Conservation (phyloP, 139 green algal genomes). For the Chloropicon primus region DNA sequence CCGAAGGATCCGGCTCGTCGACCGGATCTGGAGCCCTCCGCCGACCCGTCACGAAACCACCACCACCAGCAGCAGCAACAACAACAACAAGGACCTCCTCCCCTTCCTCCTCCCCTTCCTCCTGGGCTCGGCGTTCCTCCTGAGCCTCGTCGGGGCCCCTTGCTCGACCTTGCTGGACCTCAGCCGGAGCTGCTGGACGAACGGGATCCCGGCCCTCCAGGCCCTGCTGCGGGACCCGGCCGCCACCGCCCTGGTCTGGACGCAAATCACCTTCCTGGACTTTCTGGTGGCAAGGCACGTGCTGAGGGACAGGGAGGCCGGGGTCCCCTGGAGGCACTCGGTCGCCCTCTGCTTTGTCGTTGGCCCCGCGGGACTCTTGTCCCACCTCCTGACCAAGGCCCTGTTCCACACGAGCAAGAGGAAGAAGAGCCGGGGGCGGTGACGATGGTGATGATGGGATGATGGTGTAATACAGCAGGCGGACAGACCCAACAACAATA, state of each 20-base stretch:
- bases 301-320: not conserved
- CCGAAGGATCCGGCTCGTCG: not conserved
- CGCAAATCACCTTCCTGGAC: not conserved
- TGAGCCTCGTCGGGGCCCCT: not conserved
- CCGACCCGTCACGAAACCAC: not conserved
- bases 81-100: not conserved
- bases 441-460: too few relatives aligned
- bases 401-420: too few relatives aligned
- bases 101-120: not conserved
- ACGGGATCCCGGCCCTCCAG: not conserved
- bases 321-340: slow-evolving; percentile 43
- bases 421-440: too few relatives aligned
- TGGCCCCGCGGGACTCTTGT: slow-evolving; percentile 61
- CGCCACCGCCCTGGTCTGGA: not conserved
- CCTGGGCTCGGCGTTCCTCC: not conserved
- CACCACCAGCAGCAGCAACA: not conserved
- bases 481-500: too few relatives aligned
- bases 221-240: not conserved
- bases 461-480: too few relatives aligned
- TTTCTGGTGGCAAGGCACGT: not conserved
- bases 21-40: not conserved
- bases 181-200: not conserved
- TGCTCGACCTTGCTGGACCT: not conserved
- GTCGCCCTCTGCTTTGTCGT: slow-evolving; percentile 82
- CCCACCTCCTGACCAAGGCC: slow-evolving; percentile 41